A percentile compares a stretch with the other conserved stretches of the same genome.
Evolutionary conservation across 1,284 basidiomycete species (phyloP).

Genomic region (Sanghuangporus baumii): DNA sequence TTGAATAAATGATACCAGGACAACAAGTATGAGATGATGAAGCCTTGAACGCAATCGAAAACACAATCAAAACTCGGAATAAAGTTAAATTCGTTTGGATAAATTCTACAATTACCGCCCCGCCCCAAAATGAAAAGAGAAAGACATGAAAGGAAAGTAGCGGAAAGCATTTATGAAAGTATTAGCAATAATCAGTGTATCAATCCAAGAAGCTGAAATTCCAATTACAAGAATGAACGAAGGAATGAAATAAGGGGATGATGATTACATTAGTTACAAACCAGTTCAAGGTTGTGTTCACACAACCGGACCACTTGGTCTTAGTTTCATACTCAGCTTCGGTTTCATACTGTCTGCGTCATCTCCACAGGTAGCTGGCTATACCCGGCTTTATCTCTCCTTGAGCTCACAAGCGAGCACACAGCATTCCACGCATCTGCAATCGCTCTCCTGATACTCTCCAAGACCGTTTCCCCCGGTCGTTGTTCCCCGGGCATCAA

Average conservation of each 20-base stretch:
- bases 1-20: no score
- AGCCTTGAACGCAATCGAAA: not conserved
- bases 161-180: not conserved
- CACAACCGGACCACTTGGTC: not conserved
- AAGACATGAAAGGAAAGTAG: not conserved
- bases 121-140: not conserved
- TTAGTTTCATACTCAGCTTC: not conserved
- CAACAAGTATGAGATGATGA: no score
- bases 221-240: no score
- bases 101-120: not conserved
- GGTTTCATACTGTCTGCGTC: slow-evolving; percentile 32
- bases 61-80: not conserved
- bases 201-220: no score
- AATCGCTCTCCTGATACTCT: slow-evolving; percentile 35
- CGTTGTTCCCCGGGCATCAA: slow-evolving; percentile 57
- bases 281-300: not conserved
- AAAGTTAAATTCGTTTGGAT: not conserved
- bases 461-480: slow-evolving; percentile 36
- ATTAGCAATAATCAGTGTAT: no score
- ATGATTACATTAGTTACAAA: not conserved
- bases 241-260: not conserved
- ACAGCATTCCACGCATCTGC: slow-evolving; percentile 41
- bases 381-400: slow-evolving; percentile 46
- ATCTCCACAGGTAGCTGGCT: slow-evolving; percentile 68
- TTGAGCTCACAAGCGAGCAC: slow-evolving; percentile 36